These are phyloP conservation scores for Acacia confusa DNA, from an alignment of 306 rosid species.

Conservation along the genomic window DNA sequence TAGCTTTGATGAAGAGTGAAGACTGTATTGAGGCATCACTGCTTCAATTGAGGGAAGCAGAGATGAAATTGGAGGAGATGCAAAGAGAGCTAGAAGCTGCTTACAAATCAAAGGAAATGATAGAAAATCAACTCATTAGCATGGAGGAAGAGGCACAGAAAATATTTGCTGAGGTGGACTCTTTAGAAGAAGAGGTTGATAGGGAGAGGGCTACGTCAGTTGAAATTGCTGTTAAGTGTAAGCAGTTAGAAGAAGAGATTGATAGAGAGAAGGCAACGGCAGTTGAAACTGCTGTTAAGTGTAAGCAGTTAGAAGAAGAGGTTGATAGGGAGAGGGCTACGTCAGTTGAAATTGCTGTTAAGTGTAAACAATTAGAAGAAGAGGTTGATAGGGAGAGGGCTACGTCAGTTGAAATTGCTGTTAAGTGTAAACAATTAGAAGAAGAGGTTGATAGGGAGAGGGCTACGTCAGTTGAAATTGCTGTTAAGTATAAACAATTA, in stretches of 20 bases:
- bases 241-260: constrained; percentile 47
- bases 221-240: constrained; percentile 50
- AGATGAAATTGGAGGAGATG: constrained; percentile 58
- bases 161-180: constrained; percentile 53
- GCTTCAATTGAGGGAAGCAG: constrained; percentile 57
- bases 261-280: constrained; percentile 55
- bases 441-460: constrained; percentile 58
- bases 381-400: constrained; percentile 57
- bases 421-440: constrained; percentile 38
- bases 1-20: constrained; percentile 52
- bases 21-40: constrained; percentile 57
- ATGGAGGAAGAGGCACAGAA: constrained; percentile 63
- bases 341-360: constrained; percentile 48
- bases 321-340: constrained; percentile 52
- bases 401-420: constrained; percentile 48
- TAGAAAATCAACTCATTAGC: constrained; percentile 64
- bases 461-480: constrained; percentile 51
- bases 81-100: constrained; percentile 55
- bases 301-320: constrained; percentile 50
- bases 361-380: constrained; percentile 50
- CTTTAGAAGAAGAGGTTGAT: constrained; percentile 53
- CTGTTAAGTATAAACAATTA: constrained; percentile 31
- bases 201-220: constrained; percentile 55
- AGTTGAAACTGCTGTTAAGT: constrained; percentile 45
- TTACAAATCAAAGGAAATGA: constrained; percentile 53